Evolutionary conservation across 1,284 basidiomycete genomes (phyloP).

Genomic region (Ceratobasidium papillatum): DNA sequence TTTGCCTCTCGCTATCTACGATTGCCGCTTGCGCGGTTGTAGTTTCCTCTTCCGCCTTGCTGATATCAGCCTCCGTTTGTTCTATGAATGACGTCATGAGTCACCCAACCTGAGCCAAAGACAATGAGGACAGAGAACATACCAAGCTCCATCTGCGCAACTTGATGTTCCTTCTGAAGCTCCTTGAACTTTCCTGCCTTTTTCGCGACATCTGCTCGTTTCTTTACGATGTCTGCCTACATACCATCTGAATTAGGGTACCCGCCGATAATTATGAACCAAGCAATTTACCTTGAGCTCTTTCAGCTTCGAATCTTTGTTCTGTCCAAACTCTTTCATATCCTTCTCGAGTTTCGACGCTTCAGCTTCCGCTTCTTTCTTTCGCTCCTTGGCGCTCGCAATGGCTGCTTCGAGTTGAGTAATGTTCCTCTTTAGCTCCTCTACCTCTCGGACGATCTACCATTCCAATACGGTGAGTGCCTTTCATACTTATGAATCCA

Average conservation of each 20-base stretch:
- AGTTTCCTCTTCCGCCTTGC: constrained; percentile 65
- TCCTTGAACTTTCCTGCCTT: constrained; percentile 83
- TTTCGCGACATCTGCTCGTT: constrained; percentile 84
- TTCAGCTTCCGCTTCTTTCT: constrained; percentile 79
- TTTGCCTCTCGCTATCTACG: constrained; percentile 68
- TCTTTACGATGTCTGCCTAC: constrained; percentile 78
- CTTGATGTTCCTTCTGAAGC: constrained; percentile 89
- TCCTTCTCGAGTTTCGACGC: constrained; percentile 91
- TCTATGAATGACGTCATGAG: too few relatives aligned
- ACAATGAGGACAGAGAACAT: too few relatives aligned
- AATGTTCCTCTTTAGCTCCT: constrained; percentile 73
- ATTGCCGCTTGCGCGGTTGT: constrained; percentile 68
- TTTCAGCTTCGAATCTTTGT: constrained; percentile 96
- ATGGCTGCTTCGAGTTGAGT: constrained; percentile 72
- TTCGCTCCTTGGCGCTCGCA: constrained; percentile 74
- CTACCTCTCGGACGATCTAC: constrained; percentile 85
- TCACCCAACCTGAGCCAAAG: too few relatives aligned
- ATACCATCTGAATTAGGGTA: not conserved
- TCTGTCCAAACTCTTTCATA: constrained; percentile 98
- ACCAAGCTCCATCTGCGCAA: constrained; percentile 87
- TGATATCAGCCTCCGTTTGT: constrained; percentile 84
- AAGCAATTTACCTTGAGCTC: constrained; percentile 79
- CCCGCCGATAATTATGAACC: constrained; percentile 54
- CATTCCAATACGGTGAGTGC: not conserved
- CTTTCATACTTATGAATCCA: not conserved